Percentiles rank a stretch among this genome's conserved stretches.
phyloP scores from a whole-genome alignment of 768 basidiomycete genomes.

The Boletus fagicola region DNA sequence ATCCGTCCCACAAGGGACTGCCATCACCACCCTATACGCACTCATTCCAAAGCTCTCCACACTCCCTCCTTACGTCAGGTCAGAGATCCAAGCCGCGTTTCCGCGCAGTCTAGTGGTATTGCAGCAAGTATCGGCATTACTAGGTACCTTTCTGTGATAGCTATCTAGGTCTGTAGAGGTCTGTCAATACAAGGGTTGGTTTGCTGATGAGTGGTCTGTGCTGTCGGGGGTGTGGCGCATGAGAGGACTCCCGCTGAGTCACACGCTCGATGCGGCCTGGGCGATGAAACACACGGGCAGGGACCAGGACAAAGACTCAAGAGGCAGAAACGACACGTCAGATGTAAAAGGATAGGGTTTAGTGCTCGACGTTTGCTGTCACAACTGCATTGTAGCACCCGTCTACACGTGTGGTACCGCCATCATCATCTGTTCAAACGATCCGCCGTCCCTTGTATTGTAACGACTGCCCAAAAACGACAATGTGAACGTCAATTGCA shows the following conservation, averaged over 20 bases:
- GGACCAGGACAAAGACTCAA: background rate
- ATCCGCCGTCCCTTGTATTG: background rate
- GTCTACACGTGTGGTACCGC: background rate
- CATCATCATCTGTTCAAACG: background rate
- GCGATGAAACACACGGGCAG: background rate
- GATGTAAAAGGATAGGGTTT: background rate
- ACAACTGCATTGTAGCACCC: background rate
- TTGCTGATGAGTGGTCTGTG: too few relatives aligned
- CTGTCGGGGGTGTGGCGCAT: slow-evolving; percentile 16
- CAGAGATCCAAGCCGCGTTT: slow-evolving; percentile 42
- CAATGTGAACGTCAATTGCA: background rate
- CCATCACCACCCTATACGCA: slow-evolving; percentile 33
- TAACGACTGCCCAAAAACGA: background rate
- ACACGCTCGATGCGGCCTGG: slow-evolving; percentile 11
- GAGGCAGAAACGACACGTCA: background rate
- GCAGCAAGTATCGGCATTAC: slow-evolving; percentile 46
- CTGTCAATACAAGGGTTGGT: too few relatives aligned
- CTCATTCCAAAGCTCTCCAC: slow-evolving; percentile 42
- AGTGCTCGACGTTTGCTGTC: background rate
- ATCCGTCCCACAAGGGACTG: slow-evolving; percentile 21
- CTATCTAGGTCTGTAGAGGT: too few relatives aligned
- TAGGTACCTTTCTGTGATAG: too few relatives aligned
- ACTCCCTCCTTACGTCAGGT: slow-evolving; percentile 34
- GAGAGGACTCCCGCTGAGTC: slow-evolving; percentile 11
- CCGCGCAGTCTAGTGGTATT: slow-evolving; percentile 36